A percentile compares a stretch with the other conserved stretches of the same genome.
phyloP scores from a whole-genome alignment of 345 rosid species.

The Pugionium dolabratum region DNA sequence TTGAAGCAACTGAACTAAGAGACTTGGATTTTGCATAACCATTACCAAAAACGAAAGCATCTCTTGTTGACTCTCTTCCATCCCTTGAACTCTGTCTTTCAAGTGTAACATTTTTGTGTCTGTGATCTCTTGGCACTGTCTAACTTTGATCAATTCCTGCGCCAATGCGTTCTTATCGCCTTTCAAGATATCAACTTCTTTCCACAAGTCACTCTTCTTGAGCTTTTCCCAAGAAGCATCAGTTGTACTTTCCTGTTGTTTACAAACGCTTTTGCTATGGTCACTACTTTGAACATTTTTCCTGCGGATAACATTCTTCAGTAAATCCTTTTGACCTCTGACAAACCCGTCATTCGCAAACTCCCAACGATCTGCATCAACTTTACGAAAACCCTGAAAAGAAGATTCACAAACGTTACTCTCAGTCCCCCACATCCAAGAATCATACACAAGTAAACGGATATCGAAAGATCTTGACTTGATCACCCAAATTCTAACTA shows the following conservation, averaged over 20 bases:
- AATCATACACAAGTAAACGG: neutral
- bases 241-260: slow-evolving; percentile 35
- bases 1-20: slow-evolving; percentile 74
- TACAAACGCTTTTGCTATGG: slow-evolving; percentile 49
- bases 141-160: slow-evolving; percentile 73
- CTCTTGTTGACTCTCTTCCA: slow-evolving; percentile 93
- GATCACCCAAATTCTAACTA: slow-evolving; percentile 7
- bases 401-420: slow-evolving; percentile 24
- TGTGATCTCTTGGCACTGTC: slow-evolving; percentile 68
- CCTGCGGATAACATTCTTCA: slow-evolving; percentile 67
- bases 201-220: slow-evolving; percentile 54
- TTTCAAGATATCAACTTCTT: slow-evolving; percentile 81
- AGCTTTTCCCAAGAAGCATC: slow-evolving; percentile 38
- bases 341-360: slow-evolving; percentile 85
- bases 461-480: neutral
- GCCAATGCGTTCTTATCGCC: slow-evolving; percentile 58
- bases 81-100: slow-evolving; percentile 76
- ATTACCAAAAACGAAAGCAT: slow-evolving; percentile 89
- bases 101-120: slow-evolving; percentile 62
- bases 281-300: slow-evolving; percentile 62
- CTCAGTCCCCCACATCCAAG: slow-evolving; percentile 16
- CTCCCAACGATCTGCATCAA: slow-evolving; percentile 86
- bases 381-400: slow-evolving; percentile 84
- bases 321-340: slow-evolving; percentile 65
- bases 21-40: slow-evolving; percentile 86